These are phyloP conservation scores for Phialemonium atrogriseum DNA, from an alignment of 2,329 filamentous ascomycete species.

Conservation along the genomic window DNA sequence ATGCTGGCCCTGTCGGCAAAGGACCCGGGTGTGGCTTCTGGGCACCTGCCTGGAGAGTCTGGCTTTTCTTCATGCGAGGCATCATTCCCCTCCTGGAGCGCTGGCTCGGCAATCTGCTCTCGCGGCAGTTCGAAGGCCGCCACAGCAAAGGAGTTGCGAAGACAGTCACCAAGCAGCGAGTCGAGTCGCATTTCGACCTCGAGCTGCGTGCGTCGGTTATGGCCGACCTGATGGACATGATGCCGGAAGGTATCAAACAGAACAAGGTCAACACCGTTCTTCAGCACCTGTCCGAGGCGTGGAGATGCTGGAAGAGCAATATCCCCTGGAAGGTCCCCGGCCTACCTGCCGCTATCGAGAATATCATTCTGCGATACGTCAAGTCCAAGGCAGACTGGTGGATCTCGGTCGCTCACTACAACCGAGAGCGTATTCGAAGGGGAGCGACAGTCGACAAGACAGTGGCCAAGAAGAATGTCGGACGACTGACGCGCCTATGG, in stretches of 20 bases:
- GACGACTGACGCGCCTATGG: conserved; percentile 89
- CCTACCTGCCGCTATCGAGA: conserved; percentile 92
- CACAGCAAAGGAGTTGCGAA: conserved; percentile 99
- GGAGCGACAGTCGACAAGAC: conserved; percentile 98
- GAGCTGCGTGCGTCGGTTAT: conserved; percentile 97
- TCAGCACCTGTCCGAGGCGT: conserved; percentile 94
- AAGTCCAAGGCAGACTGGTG: conserved; percentile 99
- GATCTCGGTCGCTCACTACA: conserved; percentile 98
- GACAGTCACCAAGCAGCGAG: conserved; percentile 97
- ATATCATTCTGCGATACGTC: conserved; percentile 96
- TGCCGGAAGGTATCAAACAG: conserved; percentile 99
- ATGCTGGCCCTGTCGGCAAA: conserved; percentile 92
- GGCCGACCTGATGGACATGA: conserved; percentile 99
- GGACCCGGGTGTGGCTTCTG: conserved; percentile 98
- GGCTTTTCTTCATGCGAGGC: conserved; percentile 98
- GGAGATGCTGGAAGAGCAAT: conserved; percentile 99
- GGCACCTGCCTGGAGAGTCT: conserved; percentile 97
- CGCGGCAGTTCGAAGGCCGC: conserved; percentile 94
- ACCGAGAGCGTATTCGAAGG: conserved; percentile 90
- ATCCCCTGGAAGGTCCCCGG: conserved; percentile 99
- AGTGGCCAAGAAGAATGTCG: conserved; percentile 97
- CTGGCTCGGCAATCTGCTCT: conserved; percentile 94
- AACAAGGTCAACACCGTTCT: conserved; percentile 98
- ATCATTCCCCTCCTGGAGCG: conserved; percentile 94
- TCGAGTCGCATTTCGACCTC: conserved; percentile 96